A percentile compares a stretch with the other conserved stretches of the same genome.
Evolutionary conservation across 345 rosid species (phyloP).

Genomic region (Eucalyptus erythrocorys): DNA sequence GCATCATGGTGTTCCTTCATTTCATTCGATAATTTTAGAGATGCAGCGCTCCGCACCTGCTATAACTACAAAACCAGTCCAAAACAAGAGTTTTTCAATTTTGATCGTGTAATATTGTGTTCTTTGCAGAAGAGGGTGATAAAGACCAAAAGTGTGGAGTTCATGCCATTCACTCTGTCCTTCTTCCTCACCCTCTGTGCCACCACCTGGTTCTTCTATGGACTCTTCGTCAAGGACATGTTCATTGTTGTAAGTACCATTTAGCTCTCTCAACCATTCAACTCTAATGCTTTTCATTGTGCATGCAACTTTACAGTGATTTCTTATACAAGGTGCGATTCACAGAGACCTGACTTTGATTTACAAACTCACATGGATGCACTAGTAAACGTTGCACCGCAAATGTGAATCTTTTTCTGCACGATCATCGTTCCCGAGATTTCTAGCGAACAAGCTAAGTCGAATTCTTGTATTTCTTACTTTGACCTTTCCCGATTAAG

Average conservation of each 20-base stretch:
- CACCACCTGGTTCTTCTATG: constrained; percentile 81
- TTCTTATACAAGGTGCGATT: neutral
- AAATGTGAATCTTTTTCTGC: neutral
- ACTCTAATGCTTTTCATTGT: neutral
- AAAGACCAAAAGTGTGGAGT: constrained; percentile 73
- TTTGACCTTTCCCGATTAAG: neutral
- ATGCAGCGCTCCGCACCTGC: neutral
- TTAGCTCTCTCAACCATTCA: neutral
- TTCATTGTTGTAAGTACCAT: constrained; percentile 56
- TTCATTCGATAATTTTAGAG: neutral
- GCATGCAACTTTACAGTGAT: neutral
- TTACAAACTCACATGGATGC: no score
- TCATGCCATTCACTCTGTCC: constrained; percentile 76
- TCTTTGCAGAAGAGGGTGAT: constrained; percentile 56
- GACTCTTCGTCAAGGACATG: constrained; percentile 49
- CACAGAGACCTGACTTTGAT: no score
- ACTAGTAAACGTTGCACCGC: no score
- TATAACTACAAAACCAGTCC: neutral
- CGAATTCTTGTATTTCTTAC: neutral
- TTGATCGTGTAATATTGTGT: neutral
- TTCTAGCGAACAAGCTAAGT: neutral
- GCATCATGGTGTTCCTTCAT: constrained; percentile 43
- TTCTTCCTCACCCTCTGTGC: constrained; percentile 65
- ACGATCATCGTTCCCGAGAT: neutral
- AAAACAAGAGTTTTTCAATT: neutral